Conservation (phyloP, 768 basidiomycete species). For the Exidia glandulosa region DNA sequence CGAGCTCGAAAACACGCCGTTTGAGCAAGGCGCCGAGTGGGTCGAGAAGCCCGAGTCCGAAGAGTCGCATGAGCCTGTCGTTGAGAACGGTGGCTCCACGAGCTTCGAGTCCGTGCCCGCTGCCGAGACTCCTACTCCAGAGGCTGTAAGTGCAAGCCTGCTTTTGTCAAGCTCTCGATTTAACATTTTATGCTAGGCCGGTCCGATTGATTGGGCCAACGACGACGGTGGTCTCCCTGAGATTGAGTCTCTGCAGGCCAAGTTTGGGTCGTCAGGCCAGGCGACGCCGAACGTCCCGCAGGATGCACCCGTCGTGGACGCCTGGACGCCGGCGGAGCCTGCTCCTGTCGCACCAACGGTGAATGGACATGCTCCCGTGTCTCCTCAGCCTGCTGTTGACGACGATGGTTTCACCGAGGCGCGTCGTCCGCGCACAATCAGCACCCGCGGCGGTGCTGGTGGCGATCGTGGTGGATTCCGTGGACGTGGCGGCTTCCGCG, state of each 20-base stretch:
- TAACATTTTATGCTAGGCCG: neutral
- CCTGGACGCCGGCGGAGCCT: conserved; percentile 12
- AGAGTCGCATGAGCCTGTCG: conserved; percentile 22
- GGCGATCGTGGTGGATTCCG: conserved; percentile 27
- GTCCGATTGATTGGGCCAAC: conserved; percentile 66
- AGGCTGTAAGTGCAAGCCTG: neutral
- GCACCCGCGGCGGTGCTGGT: conserved; percentile 5
- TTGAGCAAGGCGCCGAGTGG: conserved; percentile 47
- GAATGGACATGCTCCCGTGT: neutral
- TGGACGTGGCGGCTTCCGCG: conserved; percentile 27
- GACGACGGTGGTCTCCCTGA: conserved; percentile 73
- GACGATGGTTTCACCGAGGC: conserved; percentile 49
- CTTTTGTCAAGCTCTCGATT: neutral
- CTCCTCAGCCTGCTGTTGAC: conserved; percentile 19
- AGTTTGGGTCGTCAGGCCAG: conserved; percentile 63
- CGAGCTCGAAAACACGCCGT: conserved; percentile 47
- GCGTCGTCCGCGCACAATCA: conserved; percentile 15
- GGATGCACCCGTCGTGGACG: conserved; percentile 17
- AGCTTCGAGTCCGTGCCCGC: conserved; percentile 13
- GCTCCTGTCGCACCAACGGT: neutral
- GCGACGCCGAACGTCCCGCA: conserved; percentile 40
- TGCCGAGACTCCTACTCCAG: neutral
- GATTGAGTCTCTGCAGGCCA: conserved; percentile 63
- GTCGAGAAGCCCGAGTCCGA: conserved; percentile 41
- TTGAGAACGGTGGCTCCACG: conserved; percentile 11